A percentile compares a stretch with the other conserved stretches of the same genome.
phyloP scores from a whole-genome alignment of 2,329 filamentous ascomycete species.

The Chrysoporthe deuterocubensis region DNA sequence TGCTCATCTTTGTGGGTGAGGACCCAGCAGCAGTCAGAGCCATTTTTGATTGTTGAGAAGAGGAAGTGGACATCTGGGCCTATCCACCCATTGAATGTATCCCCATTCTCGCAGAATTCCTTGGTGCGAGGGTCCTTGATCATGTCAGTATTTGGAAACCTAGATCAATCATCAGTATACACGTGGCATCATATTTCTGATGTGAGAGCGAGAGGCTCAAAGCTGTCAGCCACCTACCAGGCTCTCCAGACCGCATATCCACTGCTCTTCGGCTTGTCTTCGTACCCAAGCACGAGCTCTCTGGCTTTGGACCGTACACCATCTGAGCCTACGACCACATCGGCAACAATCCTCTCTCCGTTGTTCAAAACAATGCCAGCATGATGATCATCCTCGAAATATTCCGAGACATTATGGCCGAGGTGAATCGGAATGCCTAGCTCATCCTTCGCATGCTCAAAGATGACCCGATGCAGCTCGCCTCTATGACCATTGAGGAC shows the following conservation, averaged over 20 bases:
- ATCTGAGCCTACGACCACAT: constrained; percentile 59
- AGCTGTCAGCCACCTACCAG: constrained; percentile 44
- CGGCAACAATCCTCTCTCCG: constrained; percentile 50
- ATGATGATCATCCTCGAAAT: constrained; percentile 56
- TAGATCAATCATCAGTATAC: not conserved
- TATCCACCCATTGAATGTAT: constrained; percentile 64
- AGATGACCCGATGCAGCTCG: constrained; percentile 63
- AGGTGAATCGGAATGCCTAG: constrained; percentile 60
- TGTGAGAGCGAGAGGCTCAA: no score
- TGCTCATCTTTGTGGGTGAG: constrained; percentile 58
- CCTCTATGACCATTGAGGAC: constrained; percentile 65
- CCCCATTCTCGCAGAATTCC: constrained; percentile 59
- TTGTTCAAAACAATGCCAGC: constrained; percentile 56
- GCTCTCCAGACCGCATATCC: constrained; percentile 58
- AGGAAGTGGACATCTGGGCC: constrained; percentile 61
- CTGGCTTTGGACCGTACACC: constrained; percentile 58
- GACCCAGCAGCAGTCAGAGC: constrained; percentile 62
- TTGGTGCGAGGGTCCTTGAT: constrained; percentile 55
- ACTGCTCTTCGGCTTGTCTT: constrained; percentile 54
- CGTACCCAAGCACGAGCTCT: constrained; percentile 54
- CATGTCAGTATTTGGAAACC: constrained; percentile 55
- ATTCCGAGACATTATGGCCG: constrained; percentile 53
- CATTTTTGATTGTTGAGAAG: constrained; percentile 60
- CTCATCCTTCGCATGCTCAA: constrained; percentile 59
- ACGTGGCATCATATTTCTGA: not conserved